Conservation (phyloP, 2,329 filamentous ascomycete genomes). For the Verticillium tricorpus region DNA sequence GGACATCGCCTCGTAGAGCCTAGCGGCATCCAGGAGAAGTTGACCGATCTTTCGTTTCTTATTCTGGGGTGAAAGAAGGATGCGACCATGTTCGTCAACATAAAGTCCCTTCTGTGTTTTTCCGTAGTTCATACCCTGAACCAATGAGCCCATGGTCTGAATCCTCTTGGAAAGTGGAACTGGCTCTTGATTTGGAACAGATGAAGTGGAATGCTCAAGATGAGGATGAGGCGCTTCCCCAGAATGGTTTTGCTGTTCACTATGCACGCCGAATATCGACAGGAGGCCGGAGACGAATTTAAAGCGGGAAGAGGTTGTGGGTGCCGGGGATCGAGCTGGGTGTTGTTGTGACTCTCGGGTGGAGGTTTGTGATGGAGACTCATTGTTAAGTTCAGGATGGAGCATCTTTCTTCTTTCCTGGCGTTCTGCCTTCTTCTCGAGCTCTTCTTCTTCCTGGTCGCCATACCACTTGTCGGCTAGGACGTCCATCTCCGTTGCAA, state of each 20-base stretch:
- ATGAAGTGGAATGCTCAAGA: background rate
- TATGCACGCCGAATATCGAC: too few relatives aligned
- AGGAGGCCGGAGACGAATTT: too few relatives aligned
- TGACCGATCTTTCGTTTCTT: slow-evolving; percentile 17
- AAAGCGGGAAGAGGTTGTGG: too few relatives aligned
- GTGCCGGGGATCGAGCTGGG: too few relatives aligned
- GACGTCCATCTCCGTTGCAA: background rate
- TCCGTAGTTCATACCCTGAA: background rate
- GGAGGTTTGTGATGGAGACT: slow-evolving; percentile 2
- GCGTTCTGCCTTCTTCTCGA: slow-evolving; percentile 1
- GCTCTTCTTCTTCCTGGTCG: slow-evolving; percentile 3
- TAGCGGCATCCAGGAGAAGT: slow-evolving; percentile 26
- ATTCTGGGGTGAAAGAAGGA: slow-evolving; percentile 3
- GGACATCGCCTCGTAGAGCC: slow-evolving; percentile 29
- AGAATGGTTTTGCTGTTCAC: too few relatives aligned
- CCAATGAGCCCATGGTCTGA: background rate
- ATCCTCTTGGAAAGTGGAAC: background rate
- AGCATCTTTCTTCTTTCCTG: background rate
- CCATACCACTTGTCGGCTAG: slow-evolving; percentile 21
- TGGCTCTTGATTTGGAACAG: background rate
- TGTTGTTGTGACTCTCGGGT: slow-evolving; percentile 3
- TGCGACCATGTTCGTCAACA: background rate
- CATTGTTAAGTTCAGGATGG: background rate
- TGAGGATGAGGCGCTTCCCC: background rate
- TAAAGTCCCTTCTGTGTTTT: background rate